Conservation (phyloP, 768 basidiomycete genomes). For the Xerocomus potaroensis region DNA sequence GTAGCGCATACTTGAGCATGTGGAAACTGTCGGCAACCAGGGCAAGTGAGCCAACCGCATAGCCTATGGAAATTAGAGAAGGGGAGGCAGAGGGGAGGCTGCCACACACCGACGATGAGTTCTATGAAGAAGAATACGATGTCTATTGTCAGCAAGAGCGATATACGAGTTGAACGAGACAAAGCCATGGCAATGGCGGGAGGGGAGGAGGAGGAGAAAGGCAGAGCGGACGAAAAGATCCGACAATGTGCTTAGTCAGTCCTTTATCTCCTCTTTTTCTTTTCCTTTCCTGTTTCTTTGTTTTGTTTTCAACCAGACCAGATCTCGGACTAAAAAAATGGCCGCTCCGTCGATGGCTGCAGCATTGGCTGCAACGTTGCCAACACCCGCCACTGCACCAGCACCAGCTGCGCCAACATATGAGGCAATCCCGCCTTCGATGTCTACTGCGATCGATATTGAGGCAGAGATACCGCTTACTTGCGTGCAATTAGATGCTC, state of each 20-base stretch:
- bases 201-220: conserved; percentile 1
- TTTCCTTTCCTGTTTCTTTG: too few relatives aligned
- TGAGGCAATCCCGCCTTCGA: conserved; percentile 87
- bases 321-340: conserved; percentile 34
- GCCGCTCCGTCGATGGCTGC: conserved; percentile 88
- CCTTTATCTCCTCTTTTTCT: background rate
- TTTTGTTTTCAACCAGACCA: too few relatives aligned
- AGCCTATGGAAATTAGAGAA: conserved; percentile 47
- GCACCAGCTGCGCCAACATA: conserved; percentile 63
- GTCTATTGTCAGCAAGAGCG: conserved; percentile 79
- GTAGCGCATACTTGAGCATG: conserved; percentile 84
- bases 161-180: conserved; percentile 73
- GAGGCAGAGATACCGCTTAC: conserved; percentile 84
- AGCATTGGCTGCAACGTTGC: conserved; percentile 80
- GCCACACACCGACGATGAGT: conserved; percentile 62
- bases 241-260: conserved; percentile 21
- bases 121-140: conserved; percentile 83
- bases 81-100: conserved; percentile 8
- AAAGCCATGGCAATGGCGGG: conserved; percentile 32
- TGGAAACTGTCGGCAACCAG: conserved; percentile 97
- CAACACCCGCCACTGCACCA: conserved; percentile 54
- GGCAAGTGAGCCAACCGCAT: conserved; percentile 93
- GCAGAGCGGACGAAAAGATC: too few relatives aligned
- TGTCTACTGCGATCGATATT: conserved; percentile 91
- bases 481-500: conserved; percentile 77